Base-by-base conservation (phyloP, 1,284 basidiomycete species). In the Wolfiporia cocos region DNA sequence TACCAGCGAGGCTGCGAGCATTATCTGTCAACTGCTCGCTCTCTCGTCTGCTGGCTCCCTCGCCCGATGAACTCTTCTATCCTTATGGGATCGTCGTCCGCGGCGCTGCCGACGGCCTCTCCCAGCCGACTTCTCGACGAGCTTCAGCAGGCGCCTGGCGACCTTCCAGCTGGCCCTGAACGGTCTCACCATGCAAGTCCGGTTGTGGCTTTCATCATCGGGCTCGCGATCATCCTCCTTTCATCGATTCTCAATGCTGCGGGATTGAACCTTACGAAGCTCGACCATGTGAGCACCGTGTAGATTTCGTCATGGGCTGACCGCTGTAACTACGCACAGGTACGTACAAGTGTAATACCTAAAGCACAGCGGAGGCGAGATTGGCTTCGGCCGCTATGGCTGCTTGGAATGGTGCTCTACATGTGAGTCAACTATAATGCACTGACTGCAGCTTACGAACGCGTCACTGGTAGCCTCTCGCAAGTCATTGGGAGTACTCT, bases 401-500 rank as follows among this genome's bases (percentile, higher is more conserved):
- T 91, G 5, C 66, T 91, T 5, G 87, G 87, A 50, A 90, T 91
- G 81, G 55, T 84, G 26, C 68, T 91, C 9, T 90, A 89, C 58
- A 86, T 90, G 82, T 83, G 44, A 44, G 42, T 54, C 38, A 42
- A 43, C 17, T 35, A 34, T 19, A 2, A 24, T 9, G 7, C 15
- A 3, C 24, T 15, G 5, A 3, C n/a, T n/a, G n/a, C n/a, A n/a
- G n/a, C n/a, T n/a, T n/a, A n/a, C n/a, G n/a, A 11, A 32, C 5
- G 12, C 37, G 22, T 26, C 26, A 26, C 11, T 31, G 53, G 49
- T 52, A 86, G 85, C 54, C 62, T 91, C 33, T 91, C 87, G 2
- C 90, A 92, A 61, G 67, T 92, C 55, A 80, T 92, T 51, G 89
- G 90, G 31, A 86, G 82, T 55, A 92, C 90, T 0, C 71, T 92